Base-by-base conservation (phyloP, 345 rosid genomes). In the Eucalyptus melliodora region DNA sequence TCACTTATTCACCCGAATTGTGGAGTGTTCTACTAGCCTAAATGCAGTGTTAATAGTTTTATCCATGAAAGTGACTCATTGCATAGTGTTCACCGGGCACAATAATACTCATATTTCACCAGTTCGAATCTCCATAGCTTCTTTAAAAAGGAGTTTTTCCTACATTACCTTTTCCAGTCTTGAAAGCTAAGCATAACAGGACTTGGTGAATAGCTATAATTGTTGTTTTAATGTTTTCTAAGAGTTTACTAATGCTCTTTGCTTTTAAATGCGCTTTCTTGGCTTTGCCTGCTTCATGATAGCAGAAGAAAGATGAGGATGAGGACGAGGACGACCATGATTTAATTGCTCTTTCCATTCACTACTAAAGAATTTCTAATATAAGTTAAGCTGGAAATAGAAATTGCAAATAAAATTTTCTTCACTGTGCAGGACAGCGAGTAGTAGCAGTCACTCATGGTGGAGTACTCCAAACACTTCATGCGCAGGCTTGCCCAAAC, bases 371-470 rank as follows among this genome's bases (percentile, higher is more conserved):
- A 85, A 44, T 49, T 40, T 45, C 19, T 49, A 9, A 14, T 85
- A 40, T 47, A 81, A 37, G 34, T 24, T 17, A 16, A 85, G 49
- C 55, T 5, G 1, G 30, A 30, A 44, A 85, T 11, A 45, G 65
- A 59, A 24, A 59, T 24, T 59, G 65, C 65, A 59, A 59, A 59
- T 59, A 59, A 59, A 59, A 9, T 59, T 59, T 59, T 59, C 65
- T 59, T 59, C 30, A 21, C 14, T 42, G 53, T 51, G 87, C 95
- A 96, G 97, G 99, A 89, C 93, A 96, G 86, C 92, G 94, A 87
- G 94, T 95, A 6, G 94, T 92, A 17, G 96, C 95, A 45, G 96
- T 96, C 81, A 93, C 94, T 89, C 99, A 96, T 89, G 98, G 98
- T 37, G 98, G 98, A 87, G 95, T 93, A 13, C 94, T 96, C 88